Evolutionary conservation across 495 filamentous ascomycete species (phyloP).

Genomic region (Xylaria castorea): DNA sequence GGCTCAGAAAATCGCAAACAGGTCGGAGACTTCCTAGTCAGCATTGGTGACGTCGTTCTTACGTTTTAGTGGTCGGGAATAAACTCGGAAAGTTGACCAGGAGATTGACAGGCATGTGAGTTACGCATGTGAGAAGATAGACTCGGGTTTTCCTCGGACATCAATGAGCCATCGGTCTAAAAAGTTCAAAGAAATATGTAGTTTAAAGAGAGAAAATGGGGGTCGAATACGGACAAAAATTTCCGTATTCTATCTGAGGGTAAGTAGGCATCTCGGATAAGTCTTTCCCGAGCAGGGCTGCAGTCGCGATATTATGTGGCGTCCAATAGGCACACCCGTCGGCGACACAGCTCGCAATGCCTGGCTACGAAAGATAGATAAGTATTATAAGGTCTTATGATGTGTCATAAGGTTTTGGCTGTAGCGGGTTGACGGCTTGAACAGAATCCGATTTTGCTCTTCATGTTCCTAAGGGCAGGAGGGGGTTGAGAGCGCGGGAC

Average conservation of each 20-base stretch:
- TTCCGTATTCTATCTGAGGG: background rate
- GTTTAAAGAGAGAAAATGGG: background rate
- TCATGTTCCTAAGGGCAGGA: background rate
- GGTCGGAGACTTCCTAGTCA: background rate
- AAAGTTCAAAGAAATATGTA: background rate
- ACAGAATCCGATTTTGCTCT: background rate
- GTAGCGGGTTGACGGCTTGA: background rate
- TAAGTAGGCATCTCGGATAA: constrained; percentile 13
- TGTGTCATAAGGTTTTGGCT: background rate
- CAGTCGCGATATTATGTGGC: constrained; percentile 19
- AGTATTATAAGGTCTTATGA: background rate
- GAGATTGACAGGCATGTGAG: background rate
- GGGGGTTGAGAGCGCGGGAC: background rate
- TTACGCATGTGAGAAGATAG: too few relatives aligned
- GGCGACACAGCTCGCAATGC: background rate
- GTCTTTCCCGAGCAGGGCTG: constrained; percentile 2
- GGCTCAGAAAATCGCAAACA: background rate
- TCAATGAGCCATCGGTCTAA: background rate
- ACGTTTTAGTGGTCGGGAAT: background rate
- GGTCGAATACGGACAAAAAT: background rate
- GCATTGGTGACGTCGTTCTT: background rate
- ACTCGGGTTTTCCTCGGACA: background rate
- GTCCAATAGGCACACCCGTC: constrained; percentile 19
- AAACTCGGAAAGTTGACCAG: background rate
- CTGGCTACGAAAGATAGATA: background rate